Percentiles rank a stretch among this genome's conserved stretches.
phyloP scores from a whole-genome alignment of 2,329 filamentous ascomycete genomes.

The Beauveria sp. region DNA sequence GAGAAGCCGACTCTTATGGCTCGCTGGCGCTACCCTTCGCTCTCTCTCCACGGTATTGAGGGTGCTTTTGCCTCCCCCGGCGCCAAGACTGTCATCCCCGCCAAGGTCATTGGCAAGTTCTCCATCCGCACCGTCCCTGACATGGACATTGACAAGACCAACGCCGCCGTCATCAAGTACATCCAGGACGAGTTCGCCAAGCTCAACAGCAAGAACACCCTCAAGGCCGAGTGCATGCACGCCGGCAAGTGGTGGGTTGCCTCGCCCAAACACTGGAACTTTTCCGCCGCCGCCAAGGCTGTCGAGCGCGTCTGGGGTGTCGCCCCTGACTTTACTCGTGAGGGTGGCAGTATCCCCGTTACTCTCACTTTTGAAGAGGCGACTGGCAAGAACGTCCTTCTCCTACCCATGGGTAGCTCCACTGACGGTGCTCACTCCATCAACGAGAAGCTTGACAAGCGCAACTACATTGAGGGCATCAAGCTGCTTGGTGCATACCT shows the following conservation, averaged over 20 bases:
- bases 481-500: conserved; percentile 93
- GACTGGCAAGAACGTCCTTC: conserved; percentile 92
- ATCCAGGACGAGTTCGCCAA: conserved; percentile 79
- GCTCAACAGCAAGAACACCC: conserved; percentile 83
- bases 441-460: conserved; percentile 96
- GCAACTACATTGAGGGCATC: conserved; percentile 96
- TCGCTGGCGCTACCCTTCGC: conserved; percentile 88
- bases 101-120: conserved; percentile 97
- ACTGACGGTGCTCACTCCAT: conserved; percentile 96
- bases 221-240: conserved; percentile 77
- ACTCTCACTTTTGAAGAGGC: conserved; percentile 96
- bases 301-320: conserved; percentile 91
- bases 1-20: conserved; percentile 94
- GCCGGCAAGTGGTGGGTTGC: conserved; percentile 98
- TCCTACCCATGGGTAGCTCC: conserved; percentile 94
- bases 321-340: conserved; percentile 87
- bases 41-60: conserved; percentile 91
- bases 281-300: conserved; percentile 88
- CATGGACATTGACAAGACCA: conserved; percentile 90
- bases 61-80: conserved; percentile 89
- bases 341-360: conserved; percentile 95
- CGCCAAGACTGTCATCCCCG: conserved; percentile 96
- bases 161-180: conserved; percentile 75
- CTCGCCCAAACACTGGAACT: conserved; percentile 98
- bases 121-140: conserved; percentile 94